Evolutionary conservation across 192 early-diverging fungal species (phyloP).

Genomic region (Coemansia sp.): DNA sequence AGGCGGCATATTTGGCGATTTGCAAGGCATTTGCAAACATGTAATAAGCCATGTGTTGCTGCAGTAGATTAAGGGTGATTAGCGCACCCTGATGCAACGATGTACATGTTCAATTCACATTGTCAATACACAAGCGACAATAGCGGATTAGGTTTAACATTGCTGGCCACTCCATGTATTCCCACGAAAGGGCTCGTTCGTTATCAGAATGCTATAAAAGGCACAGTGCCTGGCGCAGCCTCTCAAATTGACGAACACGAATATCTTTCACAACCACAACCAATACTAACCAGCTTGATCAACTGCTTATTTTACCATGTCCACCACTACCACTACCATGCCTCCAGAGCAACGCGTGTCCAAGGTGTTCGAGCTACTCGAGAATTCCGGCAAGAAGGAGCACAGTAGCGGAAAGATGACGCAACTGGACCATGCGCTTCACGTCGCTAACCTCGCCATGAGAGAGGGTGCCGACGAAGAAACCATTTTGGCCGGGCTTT

Average conservation of each 20-base stretch:
- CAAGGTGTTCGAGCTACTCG: conserved; percentile 54
- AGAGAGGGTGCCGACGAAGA: conserved; percentile 54
- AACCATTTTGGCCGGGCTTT: conserved; percentile 47
- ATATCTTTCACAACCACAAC: neutral
- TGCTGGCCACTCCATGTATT: neutral
- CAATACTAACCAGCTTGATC: neutral
- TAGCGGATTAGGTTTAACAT: neutral
- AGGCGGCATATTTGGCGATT: neutral
- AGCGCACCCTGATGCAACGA: neutral
- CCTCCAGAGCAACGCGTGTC: conserved; percentile 20
- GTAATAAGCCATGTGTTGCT: neutral
- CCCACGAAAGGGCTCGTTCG: neutral
- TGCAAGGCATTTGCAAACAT: neutral
- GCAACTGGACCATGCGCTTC: conserved; percentile 61
- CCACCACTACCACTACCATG: neutral
- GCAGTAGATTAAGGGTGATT: neutral
- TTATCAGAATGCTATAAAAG: neutral
- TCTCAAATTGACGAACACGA: neutral
- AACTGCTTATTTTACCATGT: neutral
- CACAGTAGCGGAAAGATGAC: conserved; percentile 62
- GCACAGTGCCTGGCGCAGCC: neutral
- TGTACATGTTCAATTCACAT: neutral
- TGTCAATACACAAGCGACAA: neutral
- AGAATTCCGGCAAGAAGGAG: conserved; percentile 54
- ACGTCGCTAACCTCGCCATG: conserved; percentile 53